These are phyloP conservation scores for Tarenaya hassleriana DNA, from an alignment of 345 rosid genomes.

Conservation along the genomic window DNA sequence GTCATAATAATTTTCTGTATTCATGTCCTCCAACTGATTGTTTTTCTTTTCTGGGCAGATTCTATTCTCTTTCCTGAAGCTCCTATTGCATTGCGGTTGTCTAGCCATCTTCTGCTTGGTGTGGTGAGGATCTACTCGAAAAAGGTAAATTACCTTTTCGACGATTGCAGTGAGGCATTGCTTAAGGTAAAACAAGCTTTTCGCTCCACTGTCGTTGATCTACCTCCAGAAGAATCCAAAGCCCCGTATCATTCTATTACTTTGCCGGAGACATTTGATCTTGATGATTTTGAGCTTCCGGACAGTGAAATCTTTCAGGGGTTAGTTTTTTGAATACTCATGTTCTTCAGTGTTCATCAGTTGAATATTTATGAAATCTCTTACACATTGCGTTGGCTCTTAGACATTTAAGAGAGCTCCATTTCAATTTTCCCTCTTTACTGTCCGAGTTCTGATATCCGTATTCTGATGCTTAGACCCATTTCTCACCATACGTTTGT, in stretches of 20 bases:
- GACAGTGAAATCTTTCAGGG: slow-evolving; percentile 89
- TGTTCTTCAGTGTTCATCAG: too few relatives aligned
- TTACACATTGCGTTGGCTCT: too few relatives aligned
- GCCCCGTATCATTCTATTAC: slow-evolving; percentile 99
- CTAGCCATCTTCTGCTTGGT: slow-evolving; percentile 98
- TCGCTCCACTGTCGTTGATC: slow-evolving; percentile 94
- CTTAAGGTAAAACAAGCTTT: slow-evolving; percentile 98
- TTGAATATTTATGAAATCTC: too few relatives aligned
- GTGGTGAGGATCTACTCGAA: slow-evolving; percentile 98
- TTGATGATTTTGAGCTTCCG: slow-evolving; percentile 99
- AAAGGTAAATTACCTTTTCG: slow-evolving; percentile 97
- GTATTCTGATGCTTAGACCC: slow-evolving; percentile 1
- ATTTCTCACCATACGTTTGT: slow-evolving; percentile 5
- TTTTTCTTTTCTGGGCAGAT: slow-evolving; percentile 45
- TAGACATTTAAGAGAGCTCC: too few relatives aligned
- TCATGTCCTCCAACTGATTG: slow-evolving; percentile 10
- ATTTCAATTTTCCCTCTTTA: too few relatives aligned
- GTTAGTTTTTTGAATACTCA: slow-evolving; percentile 42
- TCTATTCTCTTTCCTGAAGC: slow-evolving; percentile 95
- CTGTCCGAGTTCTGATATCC: too few relatives aligned
- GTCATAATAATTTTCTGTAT: slow-evolving; percentile 8
- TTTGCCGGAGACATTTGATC: slow-evolving; percentile 99
- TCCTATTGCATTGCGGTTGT: slow-evolving; percentile 86
- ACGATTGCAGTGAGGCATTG: slow-evolving; percentile 99
- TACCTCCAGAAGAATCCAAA: slow-evolving; percentile 96